These are phyloP conservation scores for Hyphodiscus hymeniophilus DNA, from an alignment of 495 filamentous ascomycete genomes.

Conservation along the genomic window DNA sequence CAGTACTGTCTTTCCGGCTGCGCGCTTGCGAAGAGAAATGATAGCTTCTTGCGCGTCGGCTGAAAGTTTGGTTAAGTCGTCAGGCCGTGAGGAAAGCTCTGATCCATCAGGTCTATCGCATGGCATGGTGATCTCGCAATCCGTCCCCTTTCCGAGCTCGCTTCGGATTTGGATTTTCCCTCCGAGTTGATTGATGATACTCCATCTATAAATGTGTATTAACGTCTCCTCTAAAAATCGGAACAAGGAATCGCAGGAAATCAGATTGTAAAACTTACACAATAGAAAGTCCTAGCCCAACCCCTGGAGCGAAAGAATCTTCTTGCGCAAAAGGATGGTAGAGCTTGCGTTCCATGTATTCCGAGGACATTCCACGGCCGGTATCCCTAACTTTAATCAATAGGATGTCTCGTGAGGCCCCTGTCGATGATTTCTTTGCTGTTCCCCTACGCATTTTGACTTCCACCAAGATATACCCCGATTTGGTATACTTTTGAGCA, in stretches of 20 bases:
- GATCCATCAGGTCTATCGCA: conserved; percentile 35
- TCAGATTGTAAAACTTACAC: conserved; percentile 36
- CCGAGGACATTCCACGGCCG: conserved; percentile 51
- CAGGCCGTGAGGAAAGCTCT: neutral
- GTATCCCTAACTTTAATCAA: conserved; percentile 15
- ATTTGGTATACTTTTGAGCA: conserved; percentile 67
- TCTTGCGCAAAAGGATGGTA: conserved; percentile 70
- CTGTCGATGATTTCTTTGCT: neutral
- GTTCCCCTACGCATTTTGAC: conserved; percentile 4
- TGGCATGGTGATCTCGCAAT: conserved; percentile 7
- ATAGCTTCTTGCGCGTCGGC: conserved; percentile 1
- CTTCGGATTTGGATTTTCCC: conserved; percentile 47
- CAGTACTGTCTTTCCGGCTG: neutral
- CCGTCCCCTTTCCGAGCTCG: conserved; percentile 19
- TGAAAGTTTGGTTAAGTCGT: neutral
- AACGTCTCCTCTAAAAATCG: neutral
- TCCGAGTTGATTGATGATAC: conserved; percentile 50
- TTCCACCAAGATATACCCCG: conserved; percentile 54
- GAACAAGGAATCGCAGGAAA: neutral
- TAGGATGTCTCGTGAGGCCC: conserved; percentile 10
- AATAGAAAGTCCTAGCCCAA: conserved; percentile 61
- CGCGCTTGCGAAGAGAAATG: conserved; percentile 5
- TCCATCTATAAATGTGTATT: conserved; percentile 18
- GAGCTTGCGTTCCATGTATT: conserved; percentile 54
- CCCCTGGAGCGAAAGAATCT: conserved; percentile 53